Evolutionary conservation across 2,329 filamentous ascomycete species (phyloP), one percentile per base, ranked within the genome.

Genomic region (Mycocentrospora acerina): DNA sequence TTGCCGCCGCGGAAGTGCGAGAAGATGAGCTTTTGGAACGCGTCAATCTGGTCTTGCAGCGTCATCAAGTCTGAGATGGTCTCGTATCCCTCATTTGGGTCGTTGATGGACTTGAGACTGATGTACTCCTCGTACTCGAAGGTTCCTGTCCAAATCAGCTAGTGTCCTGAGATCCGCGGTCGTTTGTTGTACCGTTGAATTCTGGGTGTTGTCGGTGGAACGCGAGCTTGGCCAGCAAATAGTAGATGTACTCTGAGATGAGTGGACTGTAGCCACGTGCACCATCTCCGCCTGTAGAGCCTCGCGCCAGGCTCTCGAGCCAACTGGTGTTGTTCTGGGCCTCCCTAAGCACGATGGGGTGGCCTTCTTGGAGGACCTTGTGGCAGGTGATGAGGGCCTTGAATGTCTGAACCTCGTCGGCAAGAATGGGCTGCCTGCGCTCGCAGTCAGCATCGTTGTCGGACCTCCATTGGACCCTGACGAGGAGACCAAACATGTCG

Each of bases 61-160:
- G 84, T 86, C 90, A 97, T 96, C 37, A 98, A 79, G 69, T 98
- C 93, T 53, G 85, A 88, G 57, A 98, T 97, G 16, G 91, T 96
- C 75, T 98, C 93, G 65, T 86, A 86, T 25, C 93, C 93, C 73
- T 98, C 93, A 62, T 98, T 97, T 4, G 93, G 93, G 68, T 98
- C 93, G 68, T 97, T 96, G 73, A 95, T 97, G 18, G 90, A 89
- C 74, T 95, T 97, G 66, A 98, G 76, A 64, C 90, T 95, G 67
- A 97, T 90, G 68, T 98, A 98, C 67, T 98, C 93, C 73, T 97
- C 91, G 64, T 98, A 98, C 67, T 98, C 93, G 62, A 98, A 98
- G 2, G 91, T 90, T 44, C 79, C 77, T 80, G 44, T 29, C 29
- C 24, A 5, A 11, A 32, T 67, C 43, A 66, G 58, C 38, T 16